A percentile compares a stretch with the other conserved stretches of the same genome.
These are phyloP conservation scores for Nadsonia starkeyi-henricii DNA, from an alignment of 1,139 yeast species.

Conservation along the genomic window DNA sequence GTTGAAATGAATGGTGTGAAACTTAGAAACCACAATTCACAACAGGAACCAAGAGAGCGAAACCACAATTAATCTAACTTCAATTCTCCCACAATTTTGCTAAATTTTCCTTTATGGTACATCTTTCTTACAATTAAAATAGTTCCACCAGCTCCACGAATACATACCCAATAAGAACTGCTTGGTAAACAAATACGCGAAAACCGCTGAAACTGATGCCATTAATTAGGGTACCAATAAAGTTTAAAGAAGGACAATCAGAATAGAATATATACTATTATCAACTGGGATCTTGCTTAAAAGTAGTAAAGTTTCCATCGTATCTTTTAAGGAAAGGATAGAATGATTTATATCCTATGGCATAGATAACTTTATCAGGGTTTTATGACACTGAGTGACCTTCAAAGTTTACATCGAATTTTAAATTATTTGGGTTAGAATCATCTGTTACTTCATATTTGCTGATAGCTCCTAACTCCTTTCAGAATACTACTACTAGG, in stretches of 20 bases:
- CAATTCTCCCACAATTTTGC: too few species aligned
- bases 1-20: too few species aligned
- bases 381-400: not conserved
- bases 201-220: not conserved
- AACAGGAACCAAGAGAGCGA: too few species aligned
- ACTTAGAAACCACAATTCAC: too few species aligned
- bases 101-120: too few species aligned
- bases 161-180: not conserved
- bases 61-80: too few species aligned
- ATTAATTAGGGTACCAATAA: not conserved
- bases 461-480: not conserved
- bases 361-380: not conserved
- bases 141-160: not conserved
- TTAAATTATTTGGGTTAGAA: not conserved
- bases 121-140: not conserved
- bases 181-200: not conserved
- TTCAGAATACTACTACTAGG: not conserved
- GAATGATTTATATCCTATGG: not conserved
- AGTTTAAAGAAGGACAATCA: not conserved
- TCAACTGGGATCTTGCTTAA: not conserved
- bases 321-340: not conserved
- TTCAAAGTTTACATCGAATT: not conserved
- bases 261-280: not conserved
- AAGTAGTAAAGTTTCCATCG: not conserved
- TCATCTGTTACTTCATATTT: not conserved